Conservation (phyloP, 2,329 filamentous ascomycete species). For the Elsinoe necatrix region DNA sequence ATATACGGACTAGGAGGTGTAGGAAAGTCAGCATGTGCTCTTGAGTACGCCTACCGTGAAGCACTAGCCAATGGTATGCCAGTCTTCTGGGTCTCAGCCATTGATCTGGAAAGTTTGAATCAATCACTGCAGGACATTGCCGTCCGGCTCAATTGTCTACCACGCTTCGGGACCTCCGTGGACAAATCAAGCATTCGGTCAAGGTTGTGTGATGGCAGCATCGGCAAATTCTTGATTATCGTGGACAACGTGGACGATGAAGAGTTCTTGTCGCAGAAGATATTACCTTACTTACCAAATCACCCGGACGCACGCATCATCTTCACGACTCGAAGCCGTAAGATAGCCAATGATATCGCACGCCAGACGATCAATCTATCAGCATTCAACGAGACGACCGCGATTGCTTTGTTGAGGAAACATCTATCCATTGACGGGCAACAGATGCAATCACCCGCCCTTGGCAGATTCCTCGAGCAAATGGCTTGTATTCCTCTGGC, state of each 20-base stretch:
- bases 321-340: background rate
- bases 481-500: background rate
- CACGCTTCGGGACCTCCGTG: background rate
- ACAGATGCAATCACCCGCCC: background rate
- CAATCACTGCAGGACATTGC: background rate
- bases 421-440: background rate
- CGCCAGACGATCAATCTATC: background rate
- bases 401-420: background rate
- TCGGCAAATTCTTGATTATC: background rate
- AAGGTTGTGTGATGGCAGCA: background rate
- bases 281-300: background rate
- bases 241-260: slow-evolving; percentile 2
- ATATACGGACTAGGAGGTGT: background rate
- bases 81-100: background rate
- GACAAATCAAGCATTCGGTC: background rate
- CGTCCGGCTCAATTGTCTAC: background rate
- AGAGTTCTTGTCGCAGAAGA: background rate
- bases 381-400: background rate
- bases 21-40: background rate
- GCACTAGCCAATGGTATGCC: background rate
- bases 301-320: background rate
- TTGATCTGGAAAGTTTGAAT: background rate
- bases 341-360: background rate
- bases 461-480: background rate
- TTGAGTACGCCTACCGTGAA: background rate